These are phyloP conservation scores for Xylariaceae sp. DNA, from an alignment of 2,329 filamentous ascomycete genomes.

Conservation along the genomic window DNA sequence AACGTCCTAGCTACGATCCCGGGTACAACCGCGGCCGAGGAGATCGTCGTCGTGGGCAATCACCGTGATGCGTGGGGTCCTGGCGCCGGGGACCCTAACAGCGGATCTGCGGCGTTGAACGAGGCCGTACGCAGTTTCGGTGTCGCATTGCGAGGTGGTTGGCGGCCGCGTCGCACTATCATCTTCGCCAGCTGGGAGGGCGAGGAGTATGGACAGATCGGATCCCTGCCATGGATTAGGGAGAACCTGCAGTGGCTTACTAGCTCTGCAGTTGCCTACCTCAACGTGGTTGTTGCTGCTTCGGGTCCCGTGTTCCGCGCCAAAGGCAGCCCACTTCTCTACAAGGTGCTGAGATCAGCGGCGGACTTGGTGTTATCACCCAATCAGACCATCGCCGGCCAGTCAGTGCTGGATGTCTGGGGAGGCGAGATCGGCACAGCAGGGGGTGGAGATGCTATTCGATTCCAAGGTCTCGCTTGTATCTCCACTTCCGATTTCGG, in stretches of 20 bases:
- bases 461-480: slow-evolving; percentile 4
- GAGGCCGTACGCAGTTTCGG: slow-evolving; percentile 8
- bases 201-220: slow-evolving; percentile 6
- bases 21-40: not conserved
- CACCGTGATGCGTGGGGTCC: slow-evolving; percentile 7
- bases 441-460: slow-evolving; percentile 5
- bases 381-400: slow-evolving; percentile 1
- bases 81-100: slow-evolving; percentile 4
- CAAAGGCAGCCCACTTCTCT: slow-evolving; percentile 6
- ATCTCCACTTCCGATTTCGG: slow-evolving; percentile 4
- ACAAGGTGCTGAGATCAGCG: not conserved
- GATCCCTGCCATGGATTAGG: slow-evolving; percentile 2
- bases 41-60: slow-evolving; percentile 3
- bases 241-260: slow-evolving; percentile 2
- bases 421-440: slow-evolving; percentile 3
- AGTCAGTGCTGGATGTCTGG: slow-evolving; percentile 5
- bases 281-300: slow-evolving; percentile 5
- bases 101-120: slow-evolving; percentile 6
- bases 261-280: slow-evolving; percentile 3
- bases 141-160: slow-evolving; percentile 2
- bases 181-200: slow-evolving; percentile 4
- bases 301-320: slow-evolving; percentile 2
- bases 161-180: slow-evolving; percentile 4
- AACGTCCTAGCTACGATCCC: slow-evolving; percentile 5
- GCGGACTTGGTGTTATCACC: slow-evolving; percentile 2